Percentiles rank a stretch among this genome's conserved stretches.
Conservation (phyloP, 2,329 filamentous ascomycete species). For the Tolypocladium ovalisporum region DNA sequence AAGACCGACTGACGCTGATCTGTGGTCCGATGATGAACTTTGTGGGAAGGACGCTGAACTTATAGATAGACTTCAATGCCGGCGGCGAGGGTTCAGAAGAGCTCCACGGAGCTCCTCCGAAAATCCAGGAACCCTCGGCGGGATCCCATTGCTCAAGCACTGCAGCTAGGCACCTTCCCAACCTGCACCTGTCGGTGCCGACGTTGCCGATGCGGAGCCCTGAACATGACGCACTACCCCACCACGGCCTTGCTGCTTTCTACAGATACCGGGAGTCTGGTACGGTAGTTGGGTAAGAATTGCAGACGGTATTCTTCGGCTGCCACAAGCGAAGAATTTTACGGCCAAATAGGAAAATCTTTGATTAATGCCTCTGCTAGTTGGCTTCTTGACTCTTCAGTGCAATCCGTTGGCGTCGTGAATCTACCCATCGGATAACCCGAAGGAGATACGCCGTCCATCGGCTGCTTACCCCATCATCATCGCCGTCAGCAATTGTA, state of each 20-base stretch:
- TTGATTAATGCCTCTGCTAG: not conserved
- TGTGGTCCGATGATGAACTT: not conserved
- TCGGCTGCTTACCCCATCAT: not conserved
- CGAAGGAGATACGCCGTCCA: not conserved
- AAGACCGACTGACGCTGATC: not conserved
- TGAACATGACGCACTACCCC: not conserved
- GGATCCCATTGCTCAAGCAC: not conserved
- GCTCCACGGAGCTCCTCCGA: not conserved
- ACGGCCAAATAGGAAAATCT: not conserved
- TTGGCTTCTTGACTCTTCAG: not conserved
- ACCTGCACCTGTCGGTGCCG: not conserved
- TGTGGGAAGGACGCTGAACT: not conserved
- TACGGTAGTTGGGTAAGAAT: not conserved
- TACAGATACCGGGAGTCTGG: not conserved
- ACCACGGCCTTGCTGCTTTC: not conserved
- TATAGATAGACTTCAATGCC: not conserved
- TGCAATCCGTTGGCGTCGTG: not conserved
- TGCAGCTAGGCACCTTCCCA: not conserved
- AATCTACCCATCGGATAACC: not conserved
- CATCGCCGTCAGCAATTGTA: not conserved
- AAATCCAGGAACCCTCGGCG: not conserved
- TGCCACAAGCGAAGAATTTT: not conserved
- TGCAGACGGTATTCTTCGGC: not conserved
- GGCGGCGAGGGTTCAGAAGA: not conserved
- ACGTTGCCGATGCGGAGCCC: not conserved